phyloP scores from a whole-genome alignment of 768 basidiomycete genomes.

The Hypholoma sublateritium region DNA sequence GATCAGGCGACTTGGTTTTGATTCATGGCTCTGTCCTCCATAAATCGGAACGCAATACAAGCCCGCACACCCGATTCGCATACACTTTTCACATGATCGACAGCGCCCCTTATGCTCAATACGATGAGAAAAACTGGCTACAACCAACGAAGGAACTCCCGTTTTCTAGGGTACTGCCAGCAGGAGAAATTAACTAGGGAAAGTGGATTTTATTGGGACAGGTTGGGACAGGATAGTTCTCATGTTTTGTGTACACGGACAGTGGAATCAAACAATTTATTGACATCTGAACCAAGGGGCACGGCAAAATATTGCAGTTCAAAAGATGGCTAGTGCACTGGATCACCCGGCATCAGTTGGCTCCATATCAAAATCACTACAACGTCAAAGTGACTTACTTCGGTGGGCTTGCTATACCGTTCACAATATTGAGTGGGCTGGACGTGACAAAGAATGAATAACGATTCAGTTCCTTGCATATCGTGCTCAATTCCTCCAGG shows the following conservation, averaged over 20 bases:
- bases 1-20: constrained; percentile 80
- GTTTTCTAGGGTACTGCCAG: constrained; percentile 59
- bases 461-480: constrained; percentile 19
- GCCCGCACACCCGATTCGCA: constrained; percentile 79
- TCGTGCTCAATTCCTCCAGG: constrained; percentile 22
- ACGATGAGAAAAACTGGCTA: constrained; percentile 94
- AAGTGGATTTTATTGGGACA: not conserved
- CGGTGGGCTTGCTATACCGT: constrained; percentile 27
- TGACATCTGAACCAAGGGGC: not conserved
- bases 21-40: constrained; percentile 95
- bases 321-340: constrained; percentile 17
- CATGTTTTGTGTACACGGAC: too few relatives aligned
- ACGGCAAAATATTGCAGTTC: not conserved
- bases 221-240: too few relatives aligned
- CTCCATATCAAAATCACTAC: not conserved
- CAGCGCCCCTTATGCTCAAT: constrained; percentile 62
- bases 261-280: not conserved
- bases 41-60: constrained; percentile 86
- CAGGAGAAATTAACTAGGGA: constrained; percentile 18
- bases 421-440: constrained; percentile 24
- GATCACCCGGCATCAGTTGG: not conserved
- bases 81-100: constrained; percentile 98
- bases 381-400: constrained; percentile 14
- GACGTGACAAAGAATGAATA: constrained; percentile 26
- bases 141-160: constrained; percentile 86